These are phyloP conservation scores for Microbotryomycetes sp. DNA, from an alignment of 1,284 basidiomycete species.

Conservation along the genomic window DNA sequence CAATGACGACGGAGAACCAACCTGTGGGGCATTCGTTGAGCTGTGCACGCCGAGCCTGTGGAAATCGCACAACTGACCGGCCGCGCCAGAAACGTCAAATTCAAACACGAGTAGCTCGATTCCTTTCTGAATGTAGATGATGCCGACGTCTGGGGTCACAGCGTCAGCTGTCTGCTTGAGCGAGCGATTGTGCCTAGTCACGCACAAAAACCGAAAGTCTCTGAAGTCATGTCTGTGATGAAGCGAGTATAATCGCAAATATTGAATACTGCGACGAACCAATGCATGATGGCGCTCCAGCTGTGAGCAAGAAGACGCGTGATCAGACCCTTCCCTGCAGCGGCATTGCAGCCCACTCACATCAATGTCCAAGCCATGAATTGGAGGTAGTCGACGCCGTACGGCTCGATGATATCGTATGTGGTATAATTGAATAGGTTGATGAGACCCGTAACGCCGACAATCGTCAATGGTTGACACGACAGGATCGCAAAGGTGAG, in stretches of 20 bases:
- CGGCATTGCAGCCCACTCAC: constrained; percentile 41
- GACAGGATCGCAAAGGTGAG: constrained; percentile 85
- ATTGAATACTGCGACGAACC: constrained; percentile 75
- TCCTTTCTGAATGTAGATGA: constrained; percentile 44
- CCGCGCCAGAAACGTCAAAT: constrained; percentile 12
- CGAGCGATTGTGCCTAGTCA: not conserved
- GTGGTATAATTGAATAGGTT: constrained; percentile 82
- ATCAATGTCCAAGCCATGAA: constrained; percentile 47
- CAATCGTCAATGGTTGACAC: constrained; percentile 85
- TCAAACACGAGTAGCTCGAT: constrained; percentile 41
- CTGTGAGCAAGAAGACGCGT: constrained; percentile 48
- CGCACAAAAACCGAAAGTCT: constrained; percentile 50
- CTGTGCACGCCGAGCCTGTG: constrained; percentile 8
- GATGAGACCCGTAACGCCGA: constrained; percentile 43
- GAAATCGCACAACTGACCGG: not conserved
- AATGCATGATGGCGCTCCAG: constrained; percentile 90
- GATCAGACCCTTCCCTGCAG: not conserved
- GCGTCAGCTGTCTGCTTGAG: not conserved
- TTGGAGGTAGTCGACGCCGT: constrained; percentile 63
- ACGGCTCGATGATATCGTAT: constrained; percentile 61
- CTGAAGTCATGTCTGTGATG: constrained; percentile 82
- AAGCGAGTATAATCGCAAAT: constrained; percentile 49
- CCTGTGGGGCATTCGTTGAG: constrained; percentile 38
- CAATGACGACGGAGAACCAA: constrained; percentile 45
- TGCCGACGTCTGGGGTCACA: constrained; percentile 51